Percentiles rank a stretch among this genome's conserved stretches.
Conservation (phyloP, 331 rosid species). For the Malus hybrid region DNA sequence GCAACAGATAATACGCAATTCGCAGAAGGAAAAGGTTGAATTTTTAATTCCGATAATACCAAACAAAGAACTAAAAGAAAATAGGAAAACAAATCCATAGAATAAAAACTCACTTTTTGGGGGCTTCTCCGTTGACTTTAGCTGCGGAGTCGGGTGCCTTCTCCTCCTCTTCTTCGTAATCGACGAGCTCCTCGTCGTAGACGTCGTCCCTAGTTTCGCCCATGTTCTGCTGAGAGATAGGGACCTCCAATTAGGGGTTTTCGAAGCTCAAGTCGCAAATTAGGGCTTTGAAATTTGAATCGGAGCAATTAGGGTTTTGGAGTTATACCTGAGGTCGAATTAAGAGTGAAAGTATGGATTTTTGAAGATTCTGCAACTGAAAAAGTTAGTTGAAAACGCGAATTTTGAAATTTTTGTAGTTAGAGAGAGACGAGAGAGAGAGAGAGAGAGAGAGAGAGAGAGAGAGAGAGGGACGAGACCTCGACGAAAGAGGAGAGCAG, state of each 20-base stretch:
- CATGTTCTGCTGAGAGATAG: constrained; percentile 42
- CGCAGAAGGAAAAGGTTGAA: not conserved
- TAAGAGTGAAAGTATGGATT: constrained; percentile 27
- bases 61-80: not conserved
- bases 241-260: not conserved
- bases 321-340: constrained; percentile 35
- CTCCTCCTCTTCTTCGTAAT: constrained; percentile 96
- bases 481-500: constrained; percentile 4
- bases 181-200: constrained; percentile 96
- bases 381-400: constrained; percentile 59
- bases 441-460: constrained; percentile 6
- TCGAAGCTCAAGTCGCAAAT: not conserved
- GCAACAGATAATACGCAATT: not conserved
- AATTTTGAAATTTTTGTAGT: constrained; percentile 9
- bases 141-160: constrained; percentile 81
- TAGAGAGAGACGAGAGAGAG: constrained; percentile 11
- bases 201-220: constrained; percentile 89
- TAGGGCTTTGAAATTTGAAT: constrained; percentile 17
- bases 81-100: not conserved
- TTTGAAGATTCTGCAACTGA: constrained; percentile 70
- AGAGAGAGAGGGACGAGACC: constrained; percentile 21
- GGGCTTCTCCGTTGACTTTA: constrained; percentile 88
- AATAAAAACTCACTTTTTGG: constrained; percentile 56
- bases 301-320: constrained; percentile 35
- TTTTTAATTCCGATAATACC: not conserved